Percentiles rank a stretch among this genome's conserved stretches.
Conservation (phyloP, 2,329 filamentous ascomycete species). For the Nothophaeocryptopus gaeumannii region DNA sequence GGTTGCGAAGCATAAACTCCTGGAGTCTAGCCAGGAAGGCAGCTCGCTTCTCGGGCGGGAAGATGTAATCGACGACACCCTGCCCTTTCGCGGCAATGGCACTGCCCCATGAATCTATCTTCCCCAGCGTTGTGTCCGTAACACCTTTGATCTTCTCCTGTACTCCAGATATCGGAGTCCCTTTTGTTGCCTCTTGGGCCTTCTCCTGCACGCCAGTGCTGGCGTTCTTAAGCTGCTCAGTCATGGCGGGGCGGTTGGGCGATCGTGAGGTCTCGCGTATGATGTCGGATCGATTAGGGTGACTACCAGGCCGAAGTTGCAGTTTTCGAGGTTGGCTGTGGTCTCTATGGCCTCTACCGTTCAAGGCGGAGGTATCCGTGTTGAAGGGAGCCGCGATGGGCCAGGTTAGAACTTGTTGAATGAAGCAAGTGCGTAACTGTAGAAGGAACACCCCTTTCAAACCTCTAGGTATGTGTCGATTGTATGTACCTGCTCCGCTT, state of each 20-base stretch:
- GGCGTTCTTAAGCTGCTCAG: conserved; percentile 24
- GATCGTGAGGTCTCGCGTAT: conserved; percentile 25
- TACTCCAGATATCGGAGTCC: conserved; percentile 17
- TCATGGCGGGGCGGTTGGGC: conserved; percentile 23
- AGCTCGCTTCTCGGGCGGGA: conserved; percentile 61
- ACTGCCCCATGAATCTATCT: conserved; percentile 29
- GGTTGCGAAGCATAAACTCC: conserved; percentile 61
- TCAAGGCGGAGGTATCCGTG: conserved; percentile 19
- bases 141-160: conserved; percentile 28
- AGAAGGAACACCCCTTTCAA: too few relatives aligned
- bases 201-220: conserved; percentile 19
- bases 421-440: too few relatives aligned
- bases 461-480: too few relatives aligned
- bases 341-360: conserved; percentile 10
- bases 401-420: not conserved
- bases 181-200: conserved; percentile 21
- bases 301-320: conserved; percentile 22
- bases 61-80: conserved; percentile 48
- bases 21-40: conserved; percentile 54
- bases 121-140: conserved; percentile 29
- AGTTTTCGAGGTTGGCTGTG: conserved; percentile 29
- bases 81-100: conserved; percentile 31
- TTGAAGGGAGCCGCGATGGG: conserved; percentile 9
- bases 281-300: conserved; percentile 27
- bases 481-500: too few relatives aligned